Evolutionary conservation across 495 filamentous ascomycete species (phyloP).

Genomic region (Talaromyces stipitatus): DNA sequence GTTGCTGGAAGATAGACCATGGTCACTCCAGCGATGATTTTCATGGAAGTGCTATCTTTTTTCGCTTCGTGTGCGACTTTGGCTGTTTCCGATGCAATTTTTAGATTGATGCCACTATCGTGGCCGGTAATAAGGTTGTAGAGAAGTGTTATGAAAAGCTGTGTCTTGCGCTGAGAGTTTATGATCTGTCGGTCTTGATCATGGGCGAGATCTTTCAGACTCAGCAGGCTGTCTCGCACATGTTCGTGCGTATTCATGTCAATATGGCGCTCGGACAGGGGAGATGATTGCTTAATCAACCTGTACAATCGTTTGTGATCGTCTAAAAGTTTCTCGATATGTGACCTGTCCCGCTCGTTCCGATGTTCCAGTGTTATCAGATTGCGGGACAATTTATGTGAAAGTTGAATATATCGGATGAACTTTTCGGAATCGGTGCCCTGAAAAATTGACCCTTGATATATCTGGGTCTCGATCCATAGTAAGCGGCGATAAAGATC

Average conservation of each 20-base stretch:
- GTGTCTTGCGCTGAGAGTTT: slow-evolving; percentile 9
- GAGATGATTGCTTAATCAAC: slow-evolving; percentile 3
- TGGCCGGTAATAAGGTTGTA: slow-evolving; percentile 16
- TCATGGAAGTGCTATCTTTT: slow-evolving; percentile 29
- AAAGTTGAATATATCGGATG: slow-evolving; percentile 11
- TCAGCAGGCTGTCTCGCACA: slow-evolving; percentile 9
- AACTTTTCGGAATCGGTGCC: slow-evolving; percentile 12
- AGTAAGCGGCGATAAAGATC: slow-evolving; percentile 12
- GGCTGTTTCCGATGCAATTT: slow-evolving; percentile 17
- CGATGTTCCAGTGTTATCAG: slow-evolving; percentile 13
- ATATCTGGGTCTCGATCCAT: slow-evolving; percentile 16
- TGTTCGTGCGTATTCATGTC: slow-evolving; percentile 4
- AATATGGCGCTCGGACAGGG: not conserved
- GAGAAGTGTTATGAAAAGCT: slow-evolving; percentile 12
- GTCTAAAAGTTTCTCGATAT: slow-evolving; percentile 9
- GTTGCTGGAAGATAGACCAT: slow-evolving; percentile 31
- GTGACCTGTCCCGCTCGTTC: slow-evolving; percentile 9
- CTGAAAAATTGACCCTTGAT: slow-evolving; percentile 14
- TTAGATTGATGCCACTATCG: slow-evolving; percentile 15
- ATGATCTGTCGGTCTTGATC: slow-evolving; percentile 12
- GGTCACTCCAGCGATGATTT: slow-evolving; percentile 29
- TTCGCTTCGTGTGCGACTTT: slow-evolving; percentile 22
- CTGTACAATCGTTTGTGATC: slow-evolving; percentile 8
- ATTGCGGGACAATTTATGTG: slow-evolving; percentile 12
- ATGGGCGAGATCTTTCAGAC: slow-evolving; percentile 8